Conservation (phyloP, 805 yeast species). For the Candida dajiaensis region DNA sequence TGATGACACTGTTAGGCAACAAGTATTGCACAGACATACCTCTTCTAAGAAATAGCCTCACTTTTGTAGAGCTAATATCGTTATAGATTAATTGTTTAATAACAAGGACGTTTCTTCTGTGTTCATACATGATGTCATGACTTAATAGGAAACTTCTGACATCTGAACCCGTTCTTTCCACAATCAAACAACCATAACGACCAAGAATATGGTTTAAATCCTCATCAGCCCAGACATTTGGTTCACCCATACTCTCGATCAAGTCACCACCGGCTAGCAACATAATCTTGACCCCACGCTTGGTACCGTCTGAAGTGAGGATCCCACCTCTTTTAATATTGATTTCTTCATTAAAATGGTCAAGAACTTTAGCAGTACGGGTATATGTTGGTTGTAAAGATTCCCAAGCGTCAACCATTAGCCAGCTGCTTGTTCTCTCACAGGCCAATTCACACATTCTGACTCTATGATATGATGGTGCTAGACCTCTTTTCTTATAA, state of each 20-base stretch:
- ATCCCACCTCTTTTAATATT: conserved; percentile 89
- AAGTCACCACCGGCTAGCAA: conserved; percentile 95
- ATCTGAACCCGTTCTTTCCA: conserved; percentile 94
- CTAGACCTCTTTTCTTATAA: conserved; percentile 89
- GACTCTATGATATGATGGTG: conserved; percentile 83
- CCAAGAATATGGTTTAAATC: conserved; percentile 95
- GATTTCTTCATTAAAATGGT: conserved; percentile 93
- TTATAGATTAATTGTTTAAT: conserved; percentile 95
- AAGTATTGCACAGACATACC: conserved; percentile 96
- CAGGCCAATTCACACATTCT: conserved; percentile 98
- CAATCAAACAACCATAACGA: conserved; percentile 91
- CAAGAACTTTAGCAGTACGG: conserved; percentile 90
- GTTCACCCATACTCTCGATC: conserved; percentile 99
- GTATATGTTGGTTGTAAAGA: conserved; percentile 86
- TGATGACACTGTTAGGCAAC: conserved; percentile 87
- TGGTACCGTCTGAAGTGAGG: conserved; percentile 47
- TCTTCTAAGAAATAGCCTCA: conserved; percentile 83
- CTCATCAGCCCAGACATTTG: conserved; percentile 97
- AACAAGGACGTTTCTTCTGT: conserved; percentile 85
- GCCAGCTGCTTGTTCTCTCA: conserved; percentile 93
- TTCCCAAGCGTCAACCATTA: conserved; percentile 99
- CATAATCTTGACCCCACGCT: conserved; percentile 89
- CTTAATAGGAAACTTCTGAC: conserved; percentile 86
- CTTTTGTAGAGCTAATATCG: conserved; percentile 93
- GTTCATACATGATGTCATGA: conserved; percentile 97